Percentiles rank a stretch among this genome's conserved stretches.
phyloP scores from a whole-genome alignment of 192 early-diverging fungal species.

The Paraglomus occultum region DNA sequence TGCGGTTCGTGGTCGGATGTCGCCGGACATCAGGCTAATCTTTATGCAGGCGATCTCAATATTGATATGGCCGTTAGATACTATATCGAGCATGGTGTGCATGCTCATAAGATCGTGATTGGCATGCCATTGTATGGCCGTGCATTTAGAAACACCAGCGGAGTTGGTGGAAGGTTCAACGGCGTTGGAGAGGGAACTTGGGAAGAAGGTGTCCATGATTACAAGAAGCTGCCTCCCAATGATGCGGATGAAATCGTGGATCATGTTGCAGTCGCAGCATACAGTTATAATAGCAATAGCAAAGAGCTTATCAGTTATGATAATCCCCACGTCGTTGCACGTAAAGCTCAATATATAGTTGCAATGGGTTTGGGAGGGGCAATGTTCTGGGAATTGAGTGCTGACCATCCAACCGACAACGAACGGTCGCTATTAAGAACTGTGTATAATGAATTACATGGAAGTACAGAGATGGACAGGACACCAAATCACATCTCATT shows the following conservation, averaged over 20 bases:
- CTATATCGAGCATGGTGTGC: slow-evolving; percentile 73
- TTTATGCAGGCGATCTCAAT: slow-evolving; percentile 62
- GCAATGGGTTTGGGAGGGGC: slow-evolving; percentile 59
- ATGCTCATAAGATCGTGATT: slow-evolving; percentile 80
- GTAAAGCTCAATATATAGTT: slow-evolving; percentile 67
- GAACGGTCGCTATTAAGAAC: slow-evolving; percentile 42
- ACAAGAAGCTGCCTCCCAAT: slow-evolving; percentile 69
- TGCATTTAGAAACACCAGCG: slow-evolving; percentile 84
- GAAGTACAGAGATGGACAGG: slow-evolving; percentile 31
- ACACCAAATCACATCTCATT: slow-evolving; percentile 47
- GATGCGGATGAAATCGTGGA: slow-evolving; percentile 77
- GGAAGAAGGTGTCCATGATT: slow-evolving; percentile 93
- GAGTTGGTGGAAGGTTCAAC: slow-evolving; percentile 57
- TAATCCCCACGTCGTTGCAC: slow-evolving; percentile 56
- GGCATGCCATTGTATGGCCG: slow-evolving; percentile 92
- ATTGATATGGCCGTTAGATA: slow-evolving; percentile 69
- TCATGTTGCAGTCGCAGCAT: slow-evolving; percentile 69
- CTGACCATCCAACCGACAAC: slow-evolving; percentile 42
- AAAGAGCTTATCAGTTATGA: slow-evolving; percentile 85
- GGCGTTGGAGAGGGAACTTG: slow-evolving; percentile 81
- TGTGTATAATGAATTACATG: slow-evolving; percentile 28
- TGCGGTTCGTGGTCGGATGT: slow-evolving; percentile 60
- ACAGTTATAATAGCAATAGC: slow-evolving; percentile 69
- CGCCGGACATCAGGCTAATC: slow-evolving; percentile 86
- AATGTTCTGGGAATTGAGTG: slow-evolving; percentile 80